phyloP scores from a whole-genome alignment of 495 filamentous ascomycete genomes.

The Diplogelasinospora grovesii region DNA sequence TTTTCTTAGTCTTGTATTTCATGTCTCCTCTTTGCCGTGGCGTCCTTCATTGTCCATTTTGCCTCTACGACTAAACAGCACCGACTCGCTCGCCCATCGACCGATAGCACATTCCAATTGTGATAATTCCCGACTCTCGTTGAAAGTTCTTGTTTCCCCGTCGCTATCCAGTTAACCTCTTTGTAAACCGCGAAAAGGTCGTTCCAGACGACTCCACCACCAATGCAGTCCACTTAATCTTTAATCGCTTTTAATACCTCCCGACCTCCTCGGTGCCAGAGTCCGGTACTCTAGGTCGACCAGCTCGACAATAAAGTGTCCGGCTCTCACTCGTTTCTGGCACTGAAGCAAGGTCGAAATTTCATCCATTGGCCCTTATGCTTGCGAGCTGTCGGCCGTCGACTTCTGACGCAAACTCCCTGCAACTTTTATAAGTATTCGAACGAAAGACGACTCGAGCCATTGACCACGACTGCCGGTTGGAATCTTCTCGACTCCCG shows the following conservation, averaged over 20 bases:
- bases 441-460: too few species aligned
- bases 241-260: conserved; percentile 28
- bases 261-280: conserved; percentile 22
- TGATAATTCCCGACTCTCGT: background rate
- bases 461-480: conserved; percentile 1
- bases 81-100: background rate
- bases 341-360: conserved; percentile 7
- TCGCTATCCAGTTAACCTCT: background rate
- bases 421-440: too few species aligned
- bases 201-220: conserved; percentile 5
- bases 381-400: conserved; percentile 11
- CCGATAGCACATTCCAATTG: background rate
- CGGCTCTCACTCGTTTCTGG: too few species aligned
- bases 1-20: background rate
- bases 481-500: conserved; percentile 4
- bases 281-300: conserved; percentile 29
- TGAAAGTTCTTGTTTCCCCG: background rate
- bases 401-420: background rate
- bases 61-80: too few species aligned
- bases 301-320: too few species aligned
- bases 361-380: conserved; percentile 1
- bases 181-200: background rate
- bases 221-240: conserved; percentile 33
- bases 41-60: background rate
- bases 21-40: background rate